Evolutionary conservation across 805 yeast genomes (phyloP).

Genomic region (Yamadazyma akitaensis): DNA sequence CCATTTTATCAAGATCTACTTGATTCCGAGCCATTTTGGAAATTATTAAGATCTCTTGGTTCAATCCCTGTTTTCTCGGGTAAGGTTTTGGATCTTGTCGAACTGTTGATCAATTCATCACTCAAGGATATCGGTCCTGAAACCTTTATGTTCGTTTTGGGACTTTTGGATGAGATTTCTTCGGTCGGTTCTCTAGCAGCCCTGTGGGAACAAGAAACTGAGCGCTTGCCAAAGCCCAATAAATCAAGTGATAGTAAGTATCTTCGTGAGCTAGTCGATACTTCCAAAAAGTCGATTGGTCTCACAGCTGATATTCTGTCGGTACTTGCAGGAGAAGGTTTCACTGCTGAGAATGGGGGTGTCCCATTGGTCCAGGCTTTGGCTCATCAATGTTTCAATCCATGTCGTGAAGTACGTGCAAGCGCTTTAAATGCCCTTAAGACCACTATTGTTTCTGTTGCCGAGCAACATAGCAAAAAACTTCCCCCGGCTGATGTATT

Average conservation of each 20-base stretch:
- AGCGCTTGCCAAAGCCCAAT: slow-evolving; percentile 20
- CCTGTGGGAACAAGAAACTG: slow-evolving; percentile 67
- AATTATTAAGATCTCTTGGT: slow-evolving; percentile 46
- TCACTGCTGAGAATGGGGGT: slow-evolving; percentile 36
- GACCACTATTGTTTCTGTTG: slow-evolving; percentile 42
- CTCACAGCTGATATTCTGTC: slow-evolving; percentile 53
- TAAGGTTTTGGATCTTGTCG: slow-evolving; percentile 47
- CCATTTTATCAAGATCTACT: slow-evolving; percentile 41
- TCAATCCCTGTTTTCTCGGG: slow-evolving; percentile 41
- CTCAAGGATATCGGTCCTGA: slow-evolving; percentile 38
- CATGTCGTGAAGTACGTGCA: slow-evolving; percentile 71
- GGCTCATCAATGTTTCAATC: slow-evolving; percentile 86
- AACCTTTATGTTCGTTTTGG: slow-evolving; percentile 65
- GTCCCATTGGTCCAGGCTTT: slow-evolving; percentile 75
- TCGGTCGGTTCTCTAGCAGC: slow-evolving; percentile 80
- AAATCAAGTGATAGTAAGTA: slow-evolving; percentile 43
- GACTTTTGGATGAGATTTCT: slow-evolving; percentile 73
- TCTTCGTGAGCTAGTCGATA: slow-evolving; percentile 49
- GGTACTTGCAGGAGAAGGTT: slow-evolving; percentile 24
- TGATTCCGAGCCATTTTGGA: slow-evolving; percentile 49
- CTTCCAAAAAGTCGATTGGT: slow-evolving; percentile 59
- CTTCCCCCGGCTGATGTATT: slow-evolving; percentile 55
- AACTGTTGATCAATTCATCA: slow-evolving; percentile 31
- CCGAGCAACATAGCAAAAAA: slow-evolving; percentile 31
- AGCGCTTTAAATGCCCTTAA: slow-evolving; percentile 65